Evolutionary conservation across 2,329 filamentous ascomycete species (phyloP).

Genomic region (Mycosphaerelloides madeirae): DNA sequence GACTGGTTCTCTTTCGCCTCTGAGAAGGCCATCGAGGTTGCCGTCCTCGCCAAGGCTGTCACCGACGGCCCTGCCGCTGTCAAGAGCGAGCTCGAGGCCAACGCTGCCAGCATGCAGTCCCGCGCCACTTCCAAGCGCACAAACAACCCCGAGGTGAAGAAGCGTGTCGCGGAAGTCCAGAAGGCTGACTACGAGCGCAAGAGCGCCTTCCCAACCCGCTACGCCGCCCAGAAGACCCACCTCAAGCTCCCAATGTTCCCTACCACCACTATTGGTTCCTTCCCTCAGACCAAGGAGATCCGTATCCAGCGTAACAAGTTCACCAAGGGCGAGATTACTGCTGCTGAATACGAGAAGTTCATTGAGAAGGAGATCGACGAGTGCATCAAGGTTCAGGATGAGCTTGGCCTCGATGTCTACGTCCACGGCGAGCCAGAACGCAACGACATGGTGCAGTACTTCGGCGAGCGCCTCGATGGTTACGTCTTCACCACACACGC

Average conservation of each 20-base stretch:
- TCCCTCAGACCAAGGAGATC: constrained; percentile 99
- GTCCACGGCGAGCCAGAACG: constrained; percentile 99
- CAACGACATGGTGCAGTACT: constrained; percentile 99
- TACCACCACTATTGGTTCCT: constrained; percentile 97
- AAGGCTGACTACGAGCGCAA: constrained; percentile 85
- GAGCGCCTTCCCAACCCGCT: constrained; percentile 79
- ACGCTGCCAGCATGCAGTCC: constrained; percentile 87
- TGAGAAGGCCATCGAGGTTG: constrained; percentile 89
- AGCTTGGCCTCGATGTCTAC: constrained; percentile 93
- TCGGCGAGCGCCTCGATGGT: constrained; percentile 92
- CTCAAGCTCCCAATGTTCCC: constrained; percentile 96
- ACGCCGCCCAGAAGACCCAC: constrained; percentile 82
- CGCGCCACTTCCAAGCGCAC: constrained; percentile 89
- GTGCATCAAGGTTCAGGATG: constrained; percentile 93
- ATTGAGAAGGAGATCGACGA: constrained; percentile 98
- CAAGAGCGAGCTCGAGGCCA: constrained; percentile 85
- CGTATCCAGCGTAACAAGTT: constrained; percentile 95
- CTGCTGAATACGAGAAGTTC: constrained; percentile 93
- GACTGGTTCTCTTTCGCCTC: constrained; percentile 99
- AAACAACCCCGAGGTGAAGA: constrained; percentile 97
- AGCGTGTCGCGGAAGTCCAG: constrained; percentile 84
- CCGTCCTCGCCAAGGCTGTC: constrained; percentile 93
- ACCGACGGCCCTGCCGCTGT: constrained; percentile 86
- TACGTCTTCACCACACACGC: constrained; percentile 99
- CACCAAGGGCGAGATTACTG: constrained; percentile 95